A percentile compares a stretch with the other conserved stretches of the same genome.
phyloP scores from a whole-genome alignment of 148 eudicot genomes.

The Rhododendron griersonianum region DNA sequence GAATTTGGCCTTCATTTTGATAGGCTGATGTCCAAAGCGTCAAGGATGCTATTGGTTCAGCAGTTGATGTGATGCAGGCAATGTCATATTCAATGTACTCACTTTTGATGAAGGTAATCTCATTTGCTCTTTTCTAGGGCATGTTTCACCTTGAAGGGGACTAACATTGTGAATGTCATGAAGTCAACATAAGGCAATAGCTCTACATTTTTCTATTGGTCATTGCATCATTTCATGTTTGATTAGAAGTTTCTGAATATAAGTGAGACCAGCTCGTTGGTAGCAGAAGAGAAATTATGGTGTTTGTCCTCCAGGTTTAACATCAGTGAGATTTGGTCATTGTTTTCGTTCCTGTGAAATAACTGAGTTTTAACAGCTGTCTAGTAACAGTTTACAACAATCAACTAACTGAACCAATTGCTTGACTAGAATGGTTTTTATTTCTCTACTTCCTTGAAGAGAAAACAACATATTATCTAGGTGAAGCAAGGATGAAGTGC shows the following conservation, averaged over 20 bases:
- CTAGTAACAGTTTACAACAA: background rate
- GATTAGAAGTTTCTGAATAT: slow-evolving; percentile 3
- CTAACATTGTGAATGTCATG: background rate
- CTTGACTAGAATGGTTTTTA: background rate
- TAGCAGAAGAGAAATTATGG: background rate
- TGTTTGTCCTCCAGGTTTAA: slow-evolving; percentile 1
- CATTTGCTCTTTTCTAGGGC: slow-evolving; percentile 9
- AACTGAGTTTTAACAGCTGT: background rate
- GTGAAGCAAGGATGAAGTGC: background rate
- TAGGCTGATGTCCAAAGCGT: slow-evolving; percentile 79
- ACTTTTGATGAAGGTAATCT: slow-evolving; percentile 53
- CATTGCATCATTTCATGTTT: slow-evolving; percentile 1
- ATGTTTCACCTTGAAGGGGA: background rate
- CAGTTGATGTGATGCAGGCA: slow-evolving; percentile 82
- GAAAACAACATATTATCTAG: background rate
- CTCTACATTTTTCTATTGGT: background rate
- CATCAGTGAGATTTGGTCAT: background rate
- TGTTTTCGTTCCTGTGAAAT: background rate
- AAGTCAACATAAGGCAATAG: background rate
- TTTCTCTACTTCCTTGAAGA: background rate
- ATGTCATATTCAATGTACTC: slow-evolving; percentile 62
- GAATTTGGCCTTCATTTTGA: slow-evolving; percentile 7
- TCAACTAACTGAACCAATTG: slow-evolving; percentile 1
- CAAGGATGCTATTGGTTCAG: slow-evolving; percentile 76
- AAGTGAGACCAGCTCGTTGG: background rate